phyloP scores from a whole-genome alignment of 352 stramenopile species.

The Phytophthora podocarpi region DNA sequence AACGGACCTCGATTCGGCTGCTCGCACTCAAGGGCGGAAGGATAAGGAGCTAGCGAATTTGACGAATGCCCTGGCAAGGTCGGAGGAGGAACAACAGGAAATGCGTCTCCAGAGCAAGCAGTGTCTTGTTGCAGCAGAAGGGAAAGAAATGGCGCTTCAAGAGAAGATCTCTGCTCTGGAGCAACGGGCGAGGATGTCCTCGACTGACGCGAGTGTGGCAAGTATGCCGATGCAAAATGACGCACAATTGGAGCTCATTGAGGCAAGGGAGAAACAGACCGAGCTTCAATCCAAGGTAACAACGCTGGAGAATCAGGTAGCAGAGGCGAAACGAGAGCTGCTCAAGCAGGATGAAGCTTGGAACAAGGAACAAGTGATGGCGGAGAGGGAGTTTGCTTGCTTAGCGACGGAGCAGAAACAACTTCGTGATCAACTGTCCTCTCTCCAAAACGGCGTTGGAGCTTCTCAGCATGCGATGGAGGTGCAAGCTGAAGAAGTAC shows the following conservation, averaged over 20 bases:
- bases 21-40: constrained; percentile 28
- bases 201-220: constrained; percentile 13
- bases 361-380: constrained; percentile 29
- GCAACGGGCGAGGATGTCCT: constrained; percentile 34
- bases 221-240: constrained; percentile 16
- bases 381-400: constrained; percentile 23
- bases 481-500: constrained; percentile 22
- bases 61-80: constrained; percentile 32
- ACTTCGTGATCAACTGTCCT: constrained; percentile 20
- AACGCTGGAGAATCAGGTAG: constrained; percentile 40
- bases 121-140: constrained; percentile 46
- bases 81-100: constrained; percentile 62
- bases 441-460: constrained; percentile 14
- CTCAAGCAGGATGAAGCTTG: constrained; percentile 34
- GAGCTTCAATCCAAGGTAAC: constrained; percentile 35
- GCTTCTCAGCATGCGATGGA: constrained; percentile 10
- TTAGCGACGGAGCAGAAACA: constrained; percentile 23
- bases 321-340: constrained; percentile 28
- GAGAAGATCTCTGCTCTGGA: constrained; percentile 46
- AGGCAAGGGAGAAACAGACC: constrained; percentile 17
- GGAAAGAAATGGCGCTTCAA: constrained; percentile 41
- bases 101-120: constrained; percentile 68
- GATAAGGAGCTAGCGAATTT: constrained; percentile 46
- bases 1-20: constrained; percentile 22
- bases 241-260: constrained; percentile 21